Evolutionary conservation across 2,329 filamentous ascomycete genomes (phyloP).

Genomic region (Fusarium succisae): DNA sequence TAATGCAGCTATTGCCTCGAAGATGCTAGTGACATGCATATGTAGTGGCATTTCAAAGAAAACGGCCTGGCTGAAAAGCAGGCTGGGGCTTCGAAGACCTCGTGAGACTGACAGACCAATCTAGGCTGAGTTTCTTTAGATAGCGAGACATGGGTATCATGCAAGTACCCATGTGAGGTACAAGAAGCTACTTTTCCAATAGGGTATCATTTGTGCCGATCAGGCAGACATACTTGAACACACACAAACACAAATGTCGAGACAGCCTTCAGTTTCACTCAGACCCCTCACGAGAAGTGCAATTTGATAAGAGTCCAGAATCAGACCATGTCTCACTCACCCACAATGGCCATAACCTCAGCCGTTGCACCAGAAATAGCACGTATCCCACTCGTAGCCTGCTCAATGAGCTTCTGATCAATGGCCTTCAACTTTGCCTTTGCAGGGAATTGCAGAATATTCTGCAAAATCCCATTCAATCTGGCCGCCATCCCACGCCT

Average conservation of each 20-base stretch:
- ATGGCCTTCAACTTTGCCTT: neutral
- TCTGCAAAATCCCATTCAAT: neutral
- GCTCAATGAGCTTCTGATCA: neutral
- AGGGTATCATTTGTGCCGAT: neutral
- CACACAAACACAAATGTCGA: neutral
- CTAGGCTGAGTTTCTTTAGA: neutral
- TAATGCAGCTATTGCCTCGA: neutral
- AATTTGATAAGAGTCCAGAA: neutral
- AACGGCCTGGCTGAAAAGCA: neutral
- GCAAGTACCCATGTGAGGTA: neutral
- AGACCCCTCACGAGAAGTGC: neutral
- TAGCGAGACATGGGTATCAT: neutral
- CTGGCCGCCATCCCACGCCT: neutral
- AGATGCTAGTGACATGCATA: neutral
- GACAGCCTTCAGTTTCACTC: neutral
- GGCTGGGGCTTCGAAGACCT: neutral
- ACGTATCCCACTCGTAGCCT: neutral
- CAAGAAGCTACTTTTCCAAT: neutral
- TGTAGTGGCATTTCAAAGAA: neutral
- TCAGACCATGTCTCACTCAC: neutral
- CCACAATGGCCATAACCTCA: neutral
- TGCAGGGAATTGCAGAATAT: neutral
- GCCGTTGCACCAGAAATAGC: neutral
- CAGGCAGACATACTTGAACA: neutral
- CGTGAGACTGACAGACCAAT: neutral